Evolutionary conservation across 1,139 yeast species (phyloP), one percentile per base, ranked within the genome.

Genomic region (Sugiyamaella xylanicola): DNA sequence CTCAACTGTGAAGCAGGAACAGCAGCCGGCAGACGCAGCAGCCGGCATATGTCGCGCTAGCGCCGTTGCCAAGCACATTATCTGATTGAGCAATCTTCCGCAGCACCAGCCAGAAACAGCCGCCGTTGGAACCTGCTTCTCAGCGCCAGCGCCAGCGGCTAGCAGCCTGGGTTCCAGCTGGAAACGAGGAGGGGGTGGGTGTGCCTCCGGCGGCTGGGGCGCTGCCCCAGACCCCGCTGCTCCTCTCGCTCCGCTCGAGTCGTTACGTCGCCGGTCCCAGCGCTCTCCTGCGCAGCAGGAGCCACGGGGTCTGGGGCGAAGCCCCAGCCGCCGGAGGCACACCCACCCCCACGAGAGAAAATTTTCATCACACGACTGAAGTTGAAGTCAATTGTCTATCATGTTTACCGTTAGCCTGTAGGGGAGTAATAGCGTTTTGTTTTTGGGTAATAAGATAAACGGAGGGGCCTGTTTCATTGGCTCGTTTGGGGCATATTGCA

Each of bases 41-140:
- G 37, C 37, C 37, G 37, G 15, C 37, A 32, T 32, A 32, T 13
- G 15, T 32, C 15, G 37, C 37, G 15, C 15, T 32, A 32, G 37
- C 37, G 37, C 37, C 37, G 37, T 32, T 32, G 37, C 37, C 37
- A 32, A 32, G 37, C 15, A n/a, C 37, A n/a, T 32, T 32, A 32
- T 32, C 37, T 8, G 37, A 4, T 9, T 5, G 8, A 5, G 29
- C 8, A 25, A 25, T 5, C 9, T 25, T 5, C 9, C 29, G 29
- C 29, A 5, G 29, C 9, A 5, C 8, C 29, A 25, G 29, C 8
- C 5, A 9, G 9, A 9, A 25, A 25, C 37, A 8, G 37, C 37
- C 37, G 37, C 37, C 37, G 37, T 32, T 32, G 37, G 37, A 4
- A 15, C 37, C 29, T 25, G 29, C 29, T 25, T 25, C 29, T n/a